Base-by-base conservation (phyloP, 257 asterid species). In the Ehretia macrophylla region DNA sequence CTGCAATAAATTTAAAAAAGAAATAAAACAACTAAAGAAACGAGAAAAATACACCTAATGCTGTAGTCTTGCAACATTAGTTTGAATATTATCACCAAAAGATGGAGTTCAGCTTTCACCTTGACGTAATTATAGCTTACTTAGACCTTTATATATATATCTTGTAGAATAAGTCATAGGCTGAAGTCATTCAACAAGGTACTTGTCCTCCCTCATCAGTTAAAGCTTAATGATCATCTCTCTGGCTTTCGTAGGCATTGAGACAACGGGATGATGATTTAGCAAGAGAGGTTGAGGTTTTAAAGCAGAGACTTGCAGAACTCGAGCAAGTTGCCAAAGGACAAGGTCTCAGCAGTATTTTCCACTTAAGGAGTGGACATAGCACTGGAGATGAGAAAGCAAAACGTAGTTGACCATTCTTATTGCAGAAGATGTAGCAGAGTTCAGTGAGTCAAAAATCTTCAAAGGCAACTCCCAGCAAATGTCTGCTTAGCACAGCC, bases 251-350 rank as follows among this genome's bases (percentile, higher is more conserved):
- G 14, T 63, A 85, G 96, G 76, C 46, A 38, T 20, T 86, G 81
- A 82, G 60, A 67, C 77, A 71, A 70, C 76, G 77, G 23, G 90
- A 86, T 64, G 88, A 85, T 22, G 85, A 85, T 57, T 59, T 85
- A 61, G 72, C 69, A 9, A 70, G 47, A 66, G 97, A 85, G 67
- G 57, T 85, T 18, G 88, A 83, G 66, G 62, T 72, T 64, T 93
- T 88, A 6, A 78, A 77, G 75, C 70, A 58, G 27, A 69, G 68
- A 72, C 52, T 81, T 17, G 64, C 56, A 61, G 77, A 72, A 65
- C 65, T 88, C 48, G 95, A 88, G 83, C 69, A 61, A 39, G 65
- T 61, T 51, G 60, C 76, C 35, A 72, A 80, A 59, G 73, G 73
- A 42, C 83, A 72, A 44, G 85, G 85, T 20, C 69, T 71, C 32